Conservation (phyloP, 352 stramenopile genomes). For the Globisporangium paddicum region DNA sequence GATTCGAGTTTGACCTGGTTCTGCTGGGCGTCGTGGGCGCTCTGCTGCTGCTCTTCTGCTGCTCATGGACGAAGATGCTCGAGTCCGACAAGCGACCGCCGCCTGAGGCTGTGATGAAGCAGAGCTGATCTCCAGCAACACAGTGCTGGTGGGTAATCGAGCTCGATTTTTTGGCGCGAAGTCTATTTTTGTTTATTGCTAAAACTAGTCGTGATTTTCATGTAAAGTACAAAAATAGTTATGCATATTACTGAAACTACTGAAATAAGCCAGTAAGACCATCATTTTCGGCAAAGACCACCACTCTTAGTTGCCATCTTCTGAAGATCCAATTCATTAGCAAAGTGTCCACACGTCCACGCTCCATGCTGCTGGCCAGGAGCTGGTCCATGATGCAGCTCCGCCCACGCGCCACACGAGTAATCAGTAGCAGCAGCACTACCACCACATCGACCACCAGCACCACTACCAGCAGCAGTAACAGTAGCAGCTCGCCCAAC, state of each 20-base stretch:
- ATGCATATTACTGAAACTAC: background rate
- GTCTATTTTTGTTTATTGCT: background rate
- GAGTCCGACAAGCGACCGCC: slow-evolving; percentile 5
- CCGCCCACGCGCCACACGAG: background rate
- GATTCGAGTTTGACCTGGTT: slow-evolving; percentile 8
- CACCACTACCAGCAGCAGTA: background rate
- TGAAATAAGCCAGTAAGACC: background rate
- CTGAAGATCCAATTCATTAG: background rate
- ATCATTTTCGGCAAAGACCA: background rate
- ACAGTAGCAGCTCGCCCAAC: background rate
- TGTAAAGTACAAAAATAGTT: background rate
- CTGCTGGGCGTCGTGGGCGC: slow-evolving; percentile 1
- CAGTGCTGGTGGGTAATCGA: background rate
- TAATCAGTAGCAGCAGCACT: background rate
- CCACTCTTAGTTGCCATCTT: background rate
- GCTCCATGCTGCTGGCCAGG: background rate
- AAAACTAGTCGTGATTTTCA: background rate
- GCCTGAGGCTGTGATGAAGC: background rate
- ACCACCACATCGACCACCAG: too few relatives aligned
- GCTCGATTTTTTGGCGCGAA: background rate
- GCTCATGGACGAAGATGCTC: slow-evolving; percentile 3
- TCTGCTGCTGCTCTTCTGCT: background rate
- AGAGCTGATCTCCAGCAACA: background rate
- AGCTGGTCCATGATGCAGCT: background rate
- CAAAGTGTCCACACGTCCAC: background rate